phyloP scores from a whole-genome alignment of 202 grass and related monocot genomes.

The Schoenoplectus tabernaemontani region DNA sequence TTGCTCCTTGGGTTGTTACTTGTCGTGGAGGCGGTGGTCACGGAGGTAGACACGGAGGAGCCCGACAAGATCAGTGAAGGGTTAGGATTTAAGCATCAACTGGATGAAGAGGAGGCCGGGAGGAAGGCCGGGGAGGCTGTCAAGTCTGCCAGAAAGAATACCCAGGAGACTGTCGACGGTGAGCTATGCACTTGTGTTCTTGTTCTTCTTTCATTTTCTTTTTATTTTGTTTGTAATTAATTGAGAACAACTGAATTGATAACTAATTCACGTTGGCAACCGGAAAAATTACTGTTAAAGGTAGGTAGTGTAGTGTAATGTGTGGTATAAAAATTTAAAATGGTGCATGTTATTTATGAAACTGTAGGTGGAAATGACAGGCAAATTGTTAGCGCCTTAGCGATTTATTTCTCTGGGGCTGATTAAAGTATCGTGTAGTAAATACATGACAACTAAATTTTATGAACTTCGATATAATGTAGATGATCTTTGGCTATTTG shows the following conservation, averaged over 20 bases:
- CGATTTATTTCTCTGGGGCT: too few species aligned
- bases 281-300: neutral
- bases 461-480: neutral
- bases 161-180: slow-evolving; percentile 40
- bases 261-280: neutral
- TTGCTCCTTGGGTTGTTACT: slow-evolving; percentile 34
- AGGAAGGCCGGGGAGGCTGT: slow-evolving; percentile 39
- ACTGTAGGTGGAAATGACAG: neutral
- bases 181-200: neutral
- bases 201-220: neutral
- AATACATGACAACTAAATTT: neutral
- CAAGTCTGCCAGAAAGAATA: slow-evolving; percentile 35
- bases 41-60: slow-evolving; percentile 17
- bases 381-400: too few species aligned
- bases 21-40: neutral
- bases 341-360: neutral
- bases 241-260: neutral
- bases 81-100: slow-evolving; percentile 37
- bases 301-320: too few species aligned
- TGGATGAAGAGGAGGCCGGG: slow-evolving; percentile 46
- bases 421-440: neutral
- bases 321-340: neutral
- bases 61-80: slow-evolving; percentile 56
- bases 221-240: neutral
- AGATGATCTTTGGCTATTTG: neutral